These are phyloP conservation scores for Saccharum hybrid DNA, from an alignment of 202 grass and related monocot species.

Conservation along the genomic window DNA sequence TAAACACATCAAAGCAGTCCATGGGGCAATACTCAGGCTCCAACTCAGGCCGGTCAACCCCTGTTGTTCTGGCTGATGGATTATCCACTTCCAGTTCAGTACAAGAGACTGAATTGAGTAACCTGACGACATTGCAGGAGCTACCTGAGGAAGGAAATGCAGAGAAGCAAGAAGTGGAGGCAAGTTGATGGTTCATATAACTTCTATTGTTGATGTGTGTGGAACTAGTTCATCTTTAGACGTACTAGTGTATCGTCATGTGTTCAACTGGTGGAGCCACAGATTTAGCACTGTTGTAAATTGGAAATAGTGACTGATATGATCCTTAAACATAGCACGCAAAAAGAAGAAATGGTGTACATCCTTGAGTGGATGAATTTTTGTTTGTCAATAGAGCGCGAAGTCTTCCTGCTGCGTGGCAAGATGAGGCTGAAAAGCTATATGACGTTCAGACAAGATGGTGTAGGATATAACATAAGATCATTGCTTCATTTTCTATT, in stretches of 20 bases:
- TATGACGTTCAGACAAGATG: conserved; percentile 15
- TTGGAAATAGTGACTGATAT: conserved; percentile 47
- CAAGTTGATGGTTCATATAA: conserved; percentile 26
- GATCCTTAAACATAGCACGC: conserved; percentile 26
- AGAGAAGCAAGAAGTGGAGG: conserved; percentile 43
- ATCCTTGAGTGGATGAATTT: conserved; percentile 53
- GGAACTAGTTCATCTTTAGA: conserved; percentile 37
- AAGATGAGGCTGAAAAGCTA: conserved; percentile 20
- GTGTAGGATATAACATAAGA: conserved; percentile 24
- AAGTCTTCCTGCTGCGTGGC: conserved; percentile 33
- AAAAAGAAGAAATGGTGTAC: conserved; percentile 10
- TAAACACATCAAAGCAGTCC: conserved; percentile 74
- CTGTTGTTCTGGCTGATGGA: conserved; percentile 51
- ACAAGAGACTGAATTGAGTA: conserved; percentile 55
- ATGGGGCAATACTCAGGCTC: conserved; percentile 49
- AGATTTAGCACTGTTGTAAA: conserved; percentile 52
- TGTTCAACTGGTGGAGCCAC: conserved; percentile 42
- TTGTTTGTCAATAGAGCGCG: conserved; percentile 49
- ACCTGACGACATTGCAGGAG: conserved; percentile 49
- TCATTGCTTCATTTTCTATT: conserved; percentile 26
- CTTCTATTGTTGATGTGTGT: conserved; percentile 33
- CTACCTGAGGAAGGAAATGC: conserved; percentile 46
- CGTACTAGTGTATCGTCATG: conserved; percentile 19
- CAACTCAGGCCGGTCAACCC: conserved; percentile 50
- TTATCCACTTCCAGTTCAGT: conserved; percentile 44